Conservation (phyloP, 768 basidiomycete species). For the Macrolepiota albuminosa region DNA sequence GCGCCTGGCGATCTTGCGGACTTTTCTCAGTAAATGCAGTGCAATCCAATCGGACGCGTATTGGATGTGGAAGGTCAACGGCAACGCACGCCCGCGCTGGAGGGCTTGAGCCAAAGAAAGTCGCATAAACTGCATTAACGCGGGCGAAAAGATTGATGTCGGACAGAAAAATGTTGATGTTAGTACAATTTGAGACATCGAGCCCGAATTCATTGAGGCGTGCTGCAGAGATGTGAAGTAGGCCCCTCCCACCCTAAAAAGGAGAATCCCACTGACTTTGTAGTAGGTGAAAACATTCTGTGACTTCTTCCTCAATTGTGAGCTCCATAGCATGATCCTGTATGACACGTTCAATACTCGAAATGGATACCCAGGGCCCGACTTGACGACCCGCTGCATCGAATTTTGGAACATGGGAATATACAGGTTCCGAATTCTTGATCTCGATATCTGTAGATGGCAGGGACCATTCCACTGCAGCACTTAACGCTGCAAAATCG, state of each 20-base stretch:
- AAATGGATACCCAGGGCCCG: slow-evolving; percentile 68
- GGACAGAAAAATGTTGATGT: slow-evolving; percentile 80
- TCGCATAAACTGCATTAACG: slow-evolving; percentile 75
- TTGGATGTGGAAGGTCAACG: slow-evolving; percentile 56
- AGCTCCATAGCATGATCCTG: slow-evolving; percentile 16
- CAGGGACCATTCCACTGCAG: slow-evolving; percentile 14
- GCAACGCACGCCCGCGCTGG: slow-evolving; percentile 95
- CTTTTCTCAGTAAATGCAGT: slow-evolving; percentile 56
- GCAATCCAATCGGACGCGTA: slow-evolving; percentile 70
- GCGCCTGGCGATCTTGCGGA: slow-evolving; percentile 51
- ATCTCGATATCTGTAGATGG: not conserved
- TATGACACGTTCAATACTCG: slow-evolving; percentile 42
- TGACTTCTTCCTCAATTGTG: slow-evolving; percentile 68
- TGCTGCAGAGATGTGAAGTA: slow-evolving; percentile 30
- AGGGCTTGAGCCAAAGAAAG: slow-evolving; percentile 86
- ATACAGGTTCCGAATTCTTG: not conserved
- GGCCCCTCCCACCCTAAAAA: not conserved
- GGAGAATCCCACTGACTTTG: slow-evolving; percentile 40
- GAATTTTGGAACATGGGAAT: not conserved
- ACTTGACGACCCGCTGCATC: slow-evolving; percentile 21
- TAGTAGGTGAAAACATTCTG: slow-evolving; percentile 59
- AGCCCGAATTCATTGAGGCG: slow-evolving; percentile 46
- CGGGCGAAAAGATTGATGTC: slow-evolving; percentile 75
- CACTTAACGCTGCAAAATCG: slow-evolving; percentile 24
- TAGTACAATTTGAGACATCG: slow-evolving; percentile 54